phyloP scores from a whole-genome alignment of 148 eudicot species.

The Rhododendron simsii region DNA sequence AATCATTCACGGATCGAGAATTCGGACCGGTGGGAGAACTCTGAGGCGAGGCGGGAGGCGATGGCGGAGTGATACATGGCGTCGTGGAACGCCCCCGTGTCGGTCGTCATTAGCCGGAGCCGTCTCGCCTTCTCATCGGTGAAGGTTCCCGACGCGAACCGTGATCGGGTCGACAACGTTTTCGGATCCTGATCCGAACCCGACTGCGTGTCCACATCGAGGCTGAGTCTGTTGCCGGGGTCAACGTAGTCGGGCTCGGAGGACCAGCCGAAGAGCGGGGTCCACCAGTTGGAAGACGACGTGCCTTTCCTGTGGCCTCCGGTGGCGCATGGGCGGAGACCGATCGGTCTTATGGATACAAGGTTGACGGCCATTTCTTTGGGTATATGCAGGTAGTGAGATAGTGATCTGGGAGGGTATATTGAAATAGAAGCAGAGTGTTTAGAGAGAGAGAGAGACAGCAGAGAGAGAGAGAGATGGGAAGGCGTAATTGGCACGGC shows the following conservation, averaged over 20 bases:
- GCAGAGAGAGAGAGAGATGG: not conserved
- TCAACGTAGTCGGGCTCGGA: too few relatives aligned
- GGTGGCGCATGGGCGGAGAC: not conserved
- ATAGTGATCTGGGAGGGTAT: too few relatives aligned
- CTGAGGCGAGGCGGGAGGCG: constrained; percentile 46
- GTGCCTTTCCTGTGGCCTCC: not conserved
- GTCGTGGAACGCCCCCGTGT: constrained; percentile 31
- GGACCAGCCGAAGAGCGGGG: too few relatives aligned
- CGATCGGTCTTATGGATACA: constrained; percentile 6
- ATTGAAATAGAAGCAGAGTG: too few relatives aligned
- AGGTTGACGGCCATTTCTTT: constrained; percentile 14
- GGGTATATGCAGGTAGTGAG: not conserved
- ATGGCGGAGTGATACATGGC: constrained; percentile 50
- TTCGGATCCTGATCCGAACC: not conserved
- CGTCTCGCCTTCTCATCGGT: constrained; percentile 45
- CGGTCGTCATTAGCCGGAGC: constrained; percentile 38
- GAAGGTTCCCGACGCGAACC: constrained; percentile 26
- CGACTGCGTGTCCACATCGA: not conserved
- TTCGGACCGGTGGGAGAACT: constrained; percentile 18
- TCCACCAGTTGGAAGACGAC: not conserved
- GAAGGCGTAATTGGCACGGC: not conserved
- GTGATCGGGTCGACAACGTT: not conserved
- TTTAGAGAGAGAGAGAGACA: not conserved
- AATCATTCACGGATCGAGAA: not conserved
- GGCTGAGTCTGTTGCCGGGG: not conserved